phyloP scores from a whole-genome alignment of 345 rosid genomes.

The Luvunga scandens region DNA sequence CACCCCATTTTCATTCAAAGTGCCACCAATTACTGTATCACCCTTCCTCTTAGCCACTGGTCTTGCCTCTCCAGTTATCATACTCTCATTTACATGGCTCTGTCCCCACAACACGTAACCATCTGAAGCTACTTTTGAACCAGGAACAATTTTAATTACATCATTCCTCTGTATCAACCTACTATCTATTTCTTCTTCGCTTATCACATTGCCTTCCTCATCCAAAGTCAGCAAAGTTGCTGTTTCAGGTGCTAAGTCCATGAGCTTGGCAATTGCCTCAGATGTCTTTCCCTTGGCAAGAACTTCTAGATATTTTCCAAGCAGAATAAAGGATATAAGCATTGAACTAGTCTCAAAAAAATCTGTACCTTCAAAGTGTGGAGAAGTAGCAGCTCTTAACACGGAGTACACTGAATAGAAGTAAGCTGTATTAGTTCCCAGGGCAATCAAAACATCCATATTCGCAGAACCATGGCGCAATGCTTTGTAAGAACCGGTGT shows the following conservation, averaged over 20 bases:
- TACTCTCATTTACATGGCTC: constrained; percentile 76
- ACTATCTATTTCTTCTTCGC: constrained; percentile 81
- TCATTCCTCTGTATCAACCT: constrained; percentile 80
- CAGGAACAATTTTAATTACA: constrained; percentile 70
- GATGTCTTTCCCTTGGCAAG: constrained; percentile 91
- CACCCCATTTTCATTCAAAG: constrained; percentile 85
- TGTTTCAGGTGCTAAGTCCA: constrained; percentile 76
- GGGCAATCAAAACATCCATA: constrained; percentile 90
- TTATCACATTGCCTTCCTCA: constrained; percentile 54
- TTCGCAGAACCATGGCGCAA: constrained; percentile 80
- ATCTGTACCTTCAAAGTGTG: constrained; percentile 61
- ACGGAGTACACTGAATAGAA: constrained; percentile 82
- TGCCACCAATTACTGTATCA: constrained; percentile 87
- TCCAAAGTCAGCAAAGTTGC: constrained; percentile 64
- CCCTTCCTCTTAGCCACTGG: constrained; percentile 79
- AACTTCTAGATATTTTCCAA: constrained; percentile 88
- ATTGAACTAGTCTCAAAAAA: constrained; percentile 96
- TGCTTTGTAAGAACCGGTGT: constrained; percentile 75
- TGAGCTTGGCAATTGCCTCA: constrained; percentile 91
- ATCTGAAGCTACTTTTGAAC: constrained; percentile 71
- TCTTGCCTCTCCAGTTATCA: constrained; percentile 75
- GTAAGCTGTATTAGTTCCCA: constrained; percentile 93
- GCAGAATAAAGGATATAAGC: constrained; percentile 87
- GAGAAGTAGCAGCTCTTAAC: constrained; percentile 68
- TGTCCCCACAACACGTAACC: constrained; percentile 70